phyloP scores from a whole-genome alignment of 2,329 filamentous ascomycete genomes.

The Pyricularia pennisetigena region DNA sequence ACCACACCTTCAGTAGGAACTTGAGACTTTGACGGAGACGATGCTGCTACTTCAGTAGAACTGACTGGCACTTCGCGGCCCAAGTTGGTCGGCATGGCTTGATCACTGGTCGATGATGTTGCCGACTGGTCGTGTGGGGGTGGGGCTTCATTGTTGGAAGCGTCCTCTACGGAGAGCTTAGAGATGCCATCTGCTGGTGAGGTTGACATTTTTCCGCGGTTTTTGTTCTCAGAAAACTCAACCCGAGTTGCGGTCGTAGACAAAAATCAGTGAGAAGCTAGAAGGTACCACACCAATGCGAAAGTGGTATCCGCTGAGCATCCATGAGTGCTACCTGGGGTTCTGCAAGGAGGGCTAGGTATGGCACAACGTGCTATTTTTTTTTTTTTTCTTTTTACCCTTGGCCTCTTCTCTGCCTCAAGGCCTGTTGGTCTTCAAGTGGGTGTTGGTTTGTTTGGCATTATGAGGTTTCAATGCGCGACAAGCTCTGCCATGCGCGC shows the following conservation, averaged over 20 bases:
- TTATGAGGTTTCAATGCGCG: background rate
- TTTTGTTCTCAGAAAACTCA: background rate
- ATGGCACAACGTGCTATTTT: background rate
- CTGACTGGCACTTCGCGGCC: background rate
- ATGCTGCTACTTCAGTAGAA: background rate
- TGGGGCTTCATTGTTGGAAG: background rate
- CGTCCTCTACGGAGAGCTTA: conserved; percentile 2
- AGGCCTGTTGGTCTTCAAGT: background rate
- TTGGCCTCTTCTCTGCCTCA: background rate
- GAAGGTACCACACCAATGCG: background rate
- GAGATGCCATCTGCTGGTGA: conserved; percentile 5
- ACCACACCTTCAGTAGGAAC: background rate
- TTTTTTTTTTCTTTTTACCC: too few species aligned
- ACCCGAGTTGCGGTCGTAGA: background rate
- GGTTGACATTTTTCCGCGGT: background rate
- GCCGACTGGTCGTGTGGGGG: conserved; percentile 2
- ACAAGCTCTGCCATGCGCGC: background rate
- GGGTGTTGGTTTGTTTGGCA: background rate
- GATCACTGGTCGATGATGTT: conserved; percentile 10
- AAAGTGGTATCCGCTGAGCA: background rate
- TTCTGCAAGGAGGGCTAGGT: background rate
- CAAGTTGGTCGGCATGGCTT: conserved; percentile 1
- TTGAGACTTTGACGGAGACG: background rate
- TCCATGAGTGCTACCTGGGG: background rate
- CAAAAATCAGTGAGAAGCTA: background rate